Conservation (phyloP, 116 monocot species). For the Dioscorea cayenensis region DNA sequence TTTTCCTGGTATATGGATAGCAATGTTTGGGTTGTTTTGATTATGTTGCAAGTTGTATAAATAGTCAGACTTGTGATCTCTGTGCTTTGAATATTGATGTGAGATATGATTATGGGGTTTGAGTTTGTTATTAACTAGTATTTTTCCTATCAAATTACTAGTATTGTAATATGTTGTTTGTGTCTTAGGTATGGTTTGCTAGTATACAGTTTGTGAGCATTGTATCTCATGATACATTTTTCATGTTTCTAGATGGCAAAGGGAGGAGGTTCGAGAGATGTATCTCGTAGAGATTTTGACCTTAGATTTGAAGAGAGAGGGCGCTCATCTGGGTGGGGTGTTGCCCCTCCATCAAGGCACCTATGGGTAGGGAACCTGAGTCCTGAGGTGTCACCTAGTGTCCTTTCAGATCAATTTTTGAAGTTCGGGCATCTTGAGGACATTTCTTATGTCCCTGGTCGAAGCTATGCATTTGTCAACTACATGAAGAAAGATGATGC, state of each 20-base stretch:
- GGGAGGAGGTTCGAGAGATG: slow-evolving; percentile 36
- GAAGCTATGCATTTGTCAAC: slow-evolving; percentile 86
- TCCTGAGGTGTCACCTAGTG: slow-evolving; percentile 23
- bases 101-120: not conserved
- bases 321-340: slow-evolving; percentile 33
- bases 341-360: slow-evolving; percentile 62
- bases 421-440: slow-evolving; percentile 79
- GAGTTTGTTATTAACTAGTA: not conserved
- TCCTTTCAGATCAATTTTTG: slow-evolving; percentile 61
- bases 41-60: not conserved
- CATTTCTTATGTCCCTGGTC: slow-evolving; percentile 45
- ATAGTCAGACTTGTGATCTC: not conserved
- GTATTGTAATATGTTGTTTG: too few relatives aligned
- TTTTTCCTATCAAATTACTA: not conserved
- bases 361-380: slow-evolving; percentile 91
- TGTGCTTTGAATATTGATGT: not conserved
- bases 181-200: too few relatives aligned
- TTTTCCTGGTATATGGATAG: not conserved
- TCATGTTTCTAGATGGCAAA: slow-evolving; percentile 43
- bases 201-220: not conserved
- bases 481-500: slow-evolving; percentile 69
- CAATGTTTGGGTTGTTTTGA: not conserved
- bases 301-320: slow-evolving; percentile 34
- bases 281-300: slow-evolving; percentile 14
- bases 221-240: not conserved